Conservation (phyloP, 371 early-diverging fungal species). For the Mortierella sp. region DNA sequence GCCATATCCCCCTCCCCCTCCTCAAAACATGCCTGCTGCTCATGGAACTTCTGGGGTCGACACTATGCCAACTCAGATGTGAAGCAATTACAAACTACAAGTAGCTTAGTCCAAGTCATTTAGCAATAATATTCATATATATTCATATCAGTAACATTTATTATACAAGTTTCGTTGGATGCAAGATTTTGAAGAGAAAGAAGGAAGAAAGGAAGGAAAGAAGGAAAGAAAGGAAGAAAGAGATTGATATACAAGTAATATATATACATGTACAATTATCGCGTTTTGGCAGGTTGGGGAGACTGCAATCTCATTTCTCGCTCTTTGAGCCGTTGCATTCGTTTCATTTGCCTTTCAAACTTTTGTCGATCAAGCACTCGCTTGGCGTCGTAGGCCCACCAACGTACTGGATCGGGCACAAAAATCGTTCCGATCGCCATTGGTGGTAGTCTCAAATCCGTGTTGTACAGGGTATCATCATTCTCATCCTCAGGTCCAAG, state of each 20-base stretch:
- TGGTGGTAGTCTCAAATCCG: conserved; percentile 41
- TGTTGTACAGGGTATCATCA: conserved; percentile 43
- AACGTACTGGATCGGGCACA: conserved; percentile 55
- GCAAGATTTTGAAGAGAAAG: background rate
- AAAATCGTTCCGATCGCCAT: conserved; percentile 56
- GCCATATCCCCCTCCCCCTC: background rate
- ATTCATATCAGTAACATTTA: background rate
- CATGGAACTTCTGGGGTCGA: background rate
- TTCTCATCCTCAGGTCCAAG: background rate
- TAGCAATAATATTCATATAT: background rate
- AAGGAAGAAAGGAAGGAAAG: background rate
- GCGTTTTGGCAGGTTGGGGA: conserved; percentile 17
- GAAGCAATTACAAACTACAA: background rate
- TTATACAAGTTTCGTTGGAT: background rate
- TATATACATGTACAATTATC: background rate
- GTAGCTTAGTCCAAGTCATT: background rate
- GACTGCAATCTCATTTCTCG: background rate
- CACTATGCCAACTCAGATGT: background rate
- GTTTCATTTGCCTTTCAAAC: conserved; percentile 30
- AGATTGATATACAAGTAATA: background rate
- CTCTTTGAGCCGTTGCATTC: conserved; percentile 8
- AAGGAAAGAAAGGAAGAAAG: background rate
- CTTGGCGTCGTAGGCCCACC: conserved; percentile 56
- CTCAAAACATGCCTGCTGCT: background rate
- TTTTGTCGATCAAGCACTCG: conserved; percentile 34